A percentile compares a stretch with the other conserved stretches of the same genome.
phyloP scores from a whole-genome alignment of 345 rosid species.

The Gossypium raimondii region DNA sequence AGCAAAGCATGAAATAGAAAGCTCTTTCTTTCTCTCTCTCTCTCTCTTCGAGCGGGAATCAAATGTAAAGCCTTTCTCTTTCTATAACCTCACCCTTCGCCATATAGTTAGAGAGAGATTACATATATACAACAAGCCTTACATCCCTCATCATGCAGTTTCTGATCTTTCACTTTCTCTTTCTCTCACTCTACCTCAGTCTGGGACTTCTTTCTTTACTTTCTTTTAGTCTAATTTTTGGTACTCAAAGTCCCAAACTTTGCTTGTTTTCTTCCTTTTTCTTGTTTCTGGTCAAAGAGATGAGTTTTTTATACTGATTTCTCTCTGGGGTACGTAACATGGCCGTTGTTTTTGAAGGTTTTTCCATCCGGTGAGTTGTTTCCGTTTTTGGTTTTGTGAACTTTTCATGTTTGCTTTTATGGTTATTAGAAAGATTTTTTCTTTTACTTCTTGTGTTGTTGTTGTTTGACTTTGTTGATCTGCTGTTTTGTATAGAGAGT shows the following conservation, averaged over 20 bases:
- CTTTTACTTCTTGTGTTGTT: neutral
- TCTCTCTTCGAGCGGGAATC: conserved; percentile 23
- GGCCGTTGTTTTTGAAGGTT: conserved; percentile 43
- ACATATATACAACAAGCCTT: neutral
- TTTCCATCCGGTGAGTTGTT: conserved; percentile 56
- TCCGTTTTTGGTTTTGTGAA: neutral
- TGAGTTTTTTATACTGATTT: neutral
- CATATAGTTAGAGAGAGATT: neutral
- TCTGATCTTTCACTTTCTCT: conserved; percentile 18
- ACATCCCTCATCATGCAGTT: neutral
- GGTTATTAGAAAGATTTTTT: neutral
- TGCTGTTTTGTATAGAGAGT: conserved; percentile 36
- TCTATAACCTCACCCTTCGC: conserved; percentile 14
- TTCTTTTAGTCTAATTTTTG: conserved; percentile 8
- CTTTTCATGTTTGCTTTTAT: neutral
- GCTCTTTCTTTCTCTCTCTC: neutral
- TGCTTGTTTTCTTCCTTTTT: neutral
- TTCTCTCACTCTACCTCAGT: neutral
- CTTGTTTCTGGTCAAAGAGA: neutral
- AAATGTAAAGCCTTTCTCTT: conserved; percentile 13
- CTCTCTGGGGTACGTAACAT: conserved; percentile 17
- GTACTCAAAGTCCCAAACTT: neutral
- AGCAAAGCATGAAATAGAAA: conserved; percentile 25
- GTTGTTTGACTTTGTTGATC: conserved; percentile 7
- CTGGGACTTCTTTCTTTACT: conserved; percentile 2